Base-by-base conservation (phyloP, 768 basidiomycete species). In the Podaxis mareebaensis region DNA sequence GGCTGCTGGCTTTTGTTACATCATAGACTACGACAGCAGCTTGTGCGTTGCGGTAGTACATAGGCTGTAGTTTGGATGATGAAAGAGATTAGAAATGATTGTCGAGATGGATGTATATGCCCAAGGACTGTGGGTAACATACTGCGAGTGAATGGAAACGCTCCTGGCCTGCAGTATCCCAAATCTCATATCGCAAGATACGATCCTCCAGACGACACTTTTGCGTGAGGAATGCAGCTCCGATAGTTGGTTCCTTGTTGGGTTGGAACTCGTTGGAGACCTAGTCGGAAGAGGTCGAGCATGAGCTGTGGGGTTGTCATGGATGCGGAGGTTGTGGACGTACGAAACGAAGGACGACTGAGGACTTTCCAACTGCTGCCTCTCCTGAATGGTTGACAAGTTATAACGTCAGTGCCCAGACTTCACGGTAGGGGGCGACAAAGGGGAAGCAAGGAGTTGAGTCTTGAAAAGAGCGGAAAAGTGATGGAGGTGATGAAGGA, bases 1-100 rank as follows among this genome's bases (percentile, higher is more conserved):
- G 83, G 71, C 95, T 96, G 62, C 91, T 85, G 51, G 93, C 92
- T 77, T 98, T 97, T 55, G 96, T 99, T 61, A 99, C 89, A 74
- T 99, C 97, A 75, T 98, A 99, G 20, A 99, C 96, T 8, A 99
- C 97, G 46, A 99, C 95, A 36, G 96, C 96, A 3, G 96, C 96
- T 75, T 96, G 93, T 7, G 96, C 95, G 71, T 99, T 98, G 71
- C 97, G 92, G 76, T 97, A 98, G 75, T 97, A 97, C 96, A 99
- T 99, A 52, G 97, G 96, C 92, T 93, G 65, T 46, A 56, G 33
- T 20, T 24, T 28, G 49, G 53, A 28, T n/a, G 61, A 58, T 66
- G 22, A 53, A 60, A 42, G 60, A 60, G 52, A 52, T 62, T 52
- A 58, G 55, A 30, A 48, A 22, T 40, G 38, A 4, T 13, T 33